These are phyloP conservation scores for Cichorium intybus DNA, from an alignment of 140 eudicot genomes.

Conservation along the genomic window DNA sequence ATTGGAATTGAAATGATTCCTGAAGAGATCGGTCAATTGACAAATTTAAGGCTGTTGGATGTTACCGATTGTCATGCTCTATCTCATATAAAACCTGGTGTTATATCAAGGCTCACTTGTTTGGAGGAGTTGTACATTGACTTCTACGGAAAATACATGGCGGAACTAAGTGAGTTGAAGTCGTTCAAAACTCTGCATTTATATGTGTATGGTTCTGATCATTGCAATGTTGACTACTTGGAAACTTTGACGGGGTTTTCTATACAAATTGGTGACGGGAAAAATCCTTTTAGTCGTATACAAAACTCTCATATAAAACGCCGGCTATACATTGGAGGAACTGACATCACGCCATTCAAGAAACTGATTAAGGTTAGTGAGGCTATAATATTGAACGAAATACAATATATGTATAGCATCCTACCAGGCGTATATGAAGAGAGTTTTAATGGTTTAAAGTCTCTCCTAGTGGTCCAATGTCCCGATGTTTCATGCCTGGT, in stretches of 20 bases:
- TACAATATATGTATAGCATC: neutral
- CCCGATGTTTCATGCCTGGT: constrained; percentile 6
- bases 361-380: constrained; percentile 2
- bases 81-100: neutral
- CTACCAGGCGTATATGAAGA: neutral
- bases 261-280: too few species aligned
- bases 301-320: too few species aligned
- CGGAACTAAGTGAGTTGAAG: neutral
- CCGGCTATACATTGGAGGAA: too few species aligned
- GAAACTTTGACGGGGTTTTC: too few species aligned
- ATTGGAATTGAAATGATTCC: constrained; percentile 6
- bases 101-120: constrained; percentile 7
- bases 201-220: neutral
- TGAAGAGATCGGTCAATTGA: constrained; percentile 1
- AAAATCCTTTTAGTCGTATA: too few species aligned
- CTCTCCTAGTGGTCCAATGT: neutral
- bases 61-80: neutral
- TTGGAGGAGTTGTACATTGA: constrained; percentile 10
- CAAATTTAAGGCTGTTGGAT: constrained; percentile 6
- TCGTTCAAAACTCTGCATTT: neutral
- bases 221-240: too few species aligned
- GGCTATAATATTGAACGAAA: neutral
- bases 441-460: neutral
- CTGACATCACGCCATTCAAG: neutral
- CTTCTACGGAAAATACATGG: neutral